A percentile compares a stretch with the other conserved stretches of the same genome.
Evolutionary conservation across 2,329 filamentous ascomycete genomes (phyloP).

Genomic region (Hawksworthiomyces lignivorus): DNA sequence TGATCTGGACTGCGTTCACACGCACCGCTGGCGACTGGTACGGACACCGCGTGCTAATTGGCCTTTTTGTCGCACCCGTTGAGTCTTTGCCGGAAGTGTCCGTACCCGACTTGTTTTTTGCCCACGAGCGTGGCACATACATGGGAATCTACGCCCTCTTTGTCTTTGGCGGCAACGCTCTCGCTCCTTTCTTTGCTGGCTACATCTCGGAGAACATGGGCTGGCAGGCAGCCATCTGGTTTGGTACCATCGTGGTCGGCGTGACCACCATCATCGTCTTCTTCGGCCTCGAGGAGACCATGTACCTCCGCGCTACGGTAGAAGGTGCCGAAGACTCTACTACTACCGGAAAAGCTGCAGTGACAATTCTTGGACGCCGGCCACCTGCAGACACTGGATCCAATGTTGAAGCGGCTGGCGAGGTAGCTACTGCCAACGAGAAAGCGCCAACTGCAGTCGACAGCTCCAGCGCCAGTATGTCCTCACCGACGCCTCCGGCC

Average conservation of each 20-base stretch:
- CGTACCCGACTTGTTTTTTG: slow-evolving; percentile 19
- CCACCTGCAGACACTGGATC: too few species aligned
- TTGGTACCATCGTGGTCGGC: slow-evolving; percentile 45
- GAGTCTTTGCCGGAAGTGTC: slow-evolving; percentile 37
- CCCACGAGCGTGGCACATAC: slow-evolving; percentile 25
- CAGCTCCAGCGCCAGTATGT: too few species aligned
- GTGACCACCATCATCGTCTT: slow-evolving; percentile 43
- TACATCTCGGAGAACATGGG: slow-evolving; percentile 40
- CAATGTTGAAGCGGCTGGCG: too few species aligned
- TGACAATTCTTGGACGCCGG: too few species aligned
- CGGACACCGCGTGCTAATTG: slow-evolving; percentile 35
- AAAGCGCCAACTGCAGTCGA: too few species aligned
- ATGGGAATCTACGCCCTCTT: slow-evolving; percentile 36
- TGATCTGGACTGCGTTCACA: slow-evolving; percentile 22
- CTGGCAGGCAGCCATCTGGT: slow-evolving; percentile 45
- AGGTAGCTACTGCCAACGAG: too few species aligned
- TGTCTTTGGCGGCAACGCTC: slow-evolving; percentile 35
- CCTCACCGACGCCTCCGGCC: too few species aligned
- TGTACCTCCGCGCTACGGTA: slow-evolving; percentile 35
- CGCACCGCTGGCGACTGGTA: slow-evolving; percentile 36
- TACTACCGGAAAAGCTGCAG: background rate
- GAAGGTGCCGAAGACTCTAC: slow-evolving; percentile 24
- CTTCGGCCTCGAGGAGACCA: slow-evolving; percentile 55
- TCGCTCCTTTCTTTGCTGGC: slow-evolving; percentile 40
- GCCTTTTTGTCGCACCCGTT: slow-evolving; percentile 36